Evolutionary conservation across 2,329 filamentous ascomycete species (phyloP).

Genomic region (Graphilbum fragrans): DNA sequence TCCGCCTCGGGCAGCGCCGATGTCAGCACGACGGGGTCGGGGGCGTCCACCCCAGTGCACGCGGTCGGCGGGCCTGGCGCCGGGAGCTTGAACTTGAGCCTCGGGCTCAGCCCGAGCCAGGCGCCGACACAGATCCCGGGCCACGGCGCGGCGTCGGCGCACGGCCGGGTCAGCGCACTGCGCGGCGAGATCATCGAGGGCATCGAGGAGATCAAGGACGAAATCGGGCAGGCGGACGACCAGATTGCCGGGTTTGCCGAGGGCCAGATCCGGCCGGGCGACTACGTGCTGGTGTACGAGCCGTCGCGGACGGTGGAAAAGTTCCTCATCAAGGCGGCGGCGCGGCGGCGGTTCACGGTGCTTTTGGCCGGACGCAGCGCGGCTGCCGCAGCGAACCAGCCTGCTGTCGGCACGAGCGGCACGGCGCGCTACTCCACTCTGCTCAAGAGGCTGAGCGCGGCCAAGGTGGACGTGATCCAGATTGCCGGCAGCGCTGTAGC

Average conservation of each 20-base stretch:
- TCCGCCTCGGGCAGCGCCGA: slow-evolving; percentile 15
- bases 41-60: slow-evolving; percentile 35
- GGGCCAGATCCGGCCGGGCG: slow-evolving; percentile 85
- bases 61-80: no score
- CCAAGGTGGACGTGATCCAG: slow-evolving; percentile 71
- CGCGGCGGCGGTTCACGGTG: slow-evolving; percentile 85
- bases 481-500: slow-evolving; percentile 78
- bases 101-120: no score
- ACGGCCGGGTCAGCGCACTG: slow-evolving; percentile 50
- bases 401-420: not conserved
- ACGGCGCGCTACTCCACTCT: slow-evolving; percentile 37
- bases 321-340: slow-evolving; percentile 77
- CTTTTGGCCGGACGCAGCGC: slow-evolving; percentile 45
- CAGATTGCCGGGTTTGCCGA: slow-evolving; percentile 83
- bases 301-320: slow-evolving; percentile 79
- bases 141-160: slow-evolving; percentile 12
- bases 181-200: slow-evolving; percentile 87
- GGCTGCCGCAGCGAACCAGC: slow-evolving; percentile 16
- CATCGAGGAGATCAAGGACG: slow-evolving; percentile 91
- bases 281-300: slow-evolving; percentile 82
- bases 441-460: slow-evolving; percentile 63
- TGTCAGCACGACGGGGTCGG: slow-evolving; percentile 18
- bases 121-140: slow-evolving; percentile 6
- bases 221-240: slow-evolving; percentile 84
- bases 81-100: no score